Conservation (phyloP, 2,329 filamentous ascomycete species). For the Botryotinia calthae region DNA sequence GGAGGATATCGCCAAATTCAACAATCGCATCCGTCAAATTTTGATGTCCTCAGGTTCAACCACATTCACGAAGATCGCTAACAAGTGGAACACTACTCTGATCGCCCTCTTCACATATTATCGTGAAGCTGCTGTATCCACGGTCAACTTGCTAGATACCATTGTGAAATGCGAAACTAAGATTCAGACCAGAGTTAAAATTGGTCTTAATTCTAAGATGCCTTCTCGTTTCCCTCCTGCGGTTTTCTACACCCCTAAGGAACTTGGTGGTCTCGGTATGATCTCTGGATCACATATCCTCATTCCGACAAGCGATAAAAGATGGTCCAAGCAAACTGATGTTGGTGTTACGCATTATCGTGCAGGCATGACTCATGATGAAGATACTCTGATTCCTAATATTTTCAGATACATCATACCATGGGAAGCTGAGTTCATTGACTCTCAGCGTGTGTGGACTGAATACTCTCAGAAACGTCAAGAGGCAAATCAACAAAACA, state of each 20-base stretch:
- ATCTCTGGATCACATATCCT: slow-evolving; percentile 98
- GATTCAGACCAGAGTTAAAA: slow-evolving; percentile 98
- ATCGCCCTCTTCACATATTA: slow-evolving; percentile 99
- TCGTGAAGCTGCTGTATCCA: slow-evolving; percentile 93
- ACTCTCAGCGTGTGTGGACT: slow-evolving; percentile 98
- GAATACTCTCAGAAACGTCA: slow-evolving; percentile 98
- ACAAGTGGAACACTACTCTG: slow-evolving; percentile 98
- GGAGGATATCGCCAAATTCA: slow-evolving; percentile 98
- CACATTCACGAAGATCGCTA: slow-evolving; percentile 99
- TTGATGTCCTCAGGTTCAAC: slow-evolving; percentile 99
- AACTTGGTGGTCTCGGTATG: slow-evolving; percentile 95
- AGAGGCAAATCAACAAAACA: slow-evolving; percentile 96
- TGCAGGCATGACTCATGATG: slow-evolving; percentile 96
- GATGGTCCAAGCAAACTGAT: slow-evolving; percentile 98
- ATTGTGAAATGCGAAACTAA: slow-evolving; percentile 99
- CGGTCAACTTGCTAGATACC: slow-evolving; percentile 87
- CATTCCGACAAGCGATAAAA: slow-evolving; percentile 95
- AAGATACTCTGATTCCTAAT: slow-evolving; percentile 96
- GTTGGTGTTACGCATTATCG: slow-evolving; percentile 96
- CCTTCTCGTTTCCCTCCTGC: slow-evolving; percentile 96
- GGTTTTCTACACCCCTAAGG: slow-evolving; percentile 98
- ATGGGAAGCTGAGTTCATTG: slow-evolving; percentile 98
- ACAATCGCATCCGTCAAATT: slow-evolving; percentile 97
- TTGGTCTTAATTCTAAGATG: slow-evolving; percentile 99
- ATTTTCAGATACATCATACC: slow-evolving; percentile 99